Evolutionary conservation across 176 grass and related monocot species (phyloP).

Genomic region (Raddia distichophylla): DNA sequence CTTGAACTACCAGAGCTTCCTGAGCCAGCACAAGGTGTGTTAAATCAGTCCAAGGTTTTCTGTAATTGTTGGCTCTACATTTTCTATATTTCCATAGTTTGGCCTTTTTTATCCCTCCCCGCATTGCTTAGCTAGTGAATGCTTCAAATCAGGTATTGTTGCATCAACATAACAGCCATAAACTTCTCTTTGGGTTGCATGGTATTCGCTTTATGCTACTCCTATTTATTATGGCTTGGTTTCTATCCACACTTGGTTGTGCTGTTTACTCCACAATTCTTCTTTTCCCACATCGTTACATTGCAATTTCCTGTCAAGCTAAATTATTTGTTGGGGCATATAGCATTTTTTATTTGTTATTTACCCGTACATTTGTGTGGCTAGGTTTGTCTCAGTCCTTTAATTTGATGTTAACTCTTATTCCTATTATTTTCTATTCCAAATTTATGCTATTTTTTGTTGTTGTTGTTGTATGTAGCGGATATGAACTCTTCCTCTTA

Average conservation of each 20-base stretch:
- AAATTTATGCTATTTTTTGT: no score
- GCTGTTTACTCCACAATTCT: background rate
- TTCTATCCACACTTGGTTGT: background rate
- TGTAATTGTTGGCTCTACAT: conserved; percentile 5
- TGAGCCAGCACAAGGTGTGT: conserved; percentile 52
- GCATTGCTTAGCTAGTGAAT: background rate
- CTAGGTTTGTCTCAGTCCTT: no score
- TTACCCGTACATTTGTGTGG: no score
- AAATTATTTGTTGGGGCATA: conserved; percentile 4
- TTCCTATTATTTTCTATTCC: no score
- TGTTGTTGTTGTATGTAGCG: no score
- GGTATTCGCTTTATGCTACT: conserved; percentile 15
- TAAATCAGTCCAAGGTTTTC: conserved; percentile 18
- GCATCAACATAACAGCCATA: background rate
- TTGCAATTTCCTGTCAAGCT: conserved; percentile 2
- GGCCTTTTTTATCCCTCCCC: background rate
- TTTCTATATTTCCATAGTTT: background rate
- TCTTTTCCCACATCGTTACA: background rate
- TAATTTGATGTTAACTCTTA: no score
- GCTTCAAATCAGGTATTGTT: conserved; percentile 12
- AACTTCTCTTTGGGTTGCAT: no score
- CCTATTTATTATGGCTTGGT: conserved; percentile 1
- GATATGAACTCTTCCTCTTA: no score
- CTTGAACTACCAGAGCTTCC: conserved; percentile 25
- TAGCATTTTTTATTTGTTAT: no score